Conservation (phyloP, 345 rosid species). For the Cardamine chenopodiifolia region DNA sequence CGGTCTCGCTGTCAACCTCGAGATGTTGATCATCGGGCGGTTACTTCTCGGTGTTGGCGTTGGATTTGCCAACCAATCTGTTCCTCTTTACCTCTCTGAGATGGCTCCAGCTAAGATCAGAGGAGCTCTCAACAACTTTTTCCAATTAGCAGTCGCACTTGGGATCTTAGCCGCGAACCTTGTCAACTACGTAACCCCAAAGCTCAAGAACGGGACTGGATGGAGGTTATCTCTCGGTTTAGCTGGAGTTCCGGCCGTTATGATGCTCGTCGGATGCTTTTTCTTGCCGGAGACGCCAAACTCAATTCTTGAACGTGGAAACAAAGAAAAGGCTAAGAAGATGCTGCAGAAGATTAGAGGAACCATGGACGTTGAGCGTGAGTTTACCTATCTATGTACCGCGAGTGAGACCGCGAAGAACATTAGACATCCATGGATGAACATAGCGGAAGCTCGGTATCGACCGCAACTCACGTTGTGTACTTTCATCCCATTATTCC, state of each 20-base stretch:
- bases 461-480: conserved; percentile 47
- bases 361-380: conserved; percentile 40
- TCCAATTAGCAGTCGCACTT: conserved; percentile 44
- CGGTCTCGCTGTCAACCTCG: conserved; percentile 43
- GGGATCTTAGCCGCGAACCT: conserved; percentile 47
- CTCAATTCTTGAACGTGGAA: conserved; percentile 50
- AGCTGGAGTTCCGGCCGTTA: conserved; percentile 46
- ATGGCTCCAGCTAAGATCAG: conserved; percentile 50
- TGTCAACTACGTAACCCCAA: conserved; percentile 38
- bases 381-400: conserved; percentile 38
- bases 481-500: conserved; percentile 45
- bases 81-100: conserved; percentile 52
- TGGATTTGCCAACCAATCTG: conserved; percentile 53
- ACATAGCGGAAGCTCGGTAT: conserved; percentile 30
- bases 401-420: conserved; percentile 35
- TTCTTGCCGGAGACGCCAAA: conserved; percentile 53
- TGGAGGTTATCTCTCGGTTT: conserved; percentile 50
- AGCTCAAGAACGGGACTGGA: conserved; percentile 37
- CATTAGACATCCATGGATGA: conserved; percentile 44
- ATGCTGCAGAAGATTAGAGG: conserved; percentile 48
- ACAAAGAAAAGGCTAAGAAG: conserved; percentile 34
- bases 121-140: conserved; percentile 47
- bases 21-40: conserved; percentile 53
- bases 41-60: conserved; percentile 53
- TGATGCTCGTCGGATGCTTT: conserved; percentile 33